Evolutionary conservation across 768 basidiomycete species (phyloP).

Genomic region (Daedaleopsis sinensis): DNA sequence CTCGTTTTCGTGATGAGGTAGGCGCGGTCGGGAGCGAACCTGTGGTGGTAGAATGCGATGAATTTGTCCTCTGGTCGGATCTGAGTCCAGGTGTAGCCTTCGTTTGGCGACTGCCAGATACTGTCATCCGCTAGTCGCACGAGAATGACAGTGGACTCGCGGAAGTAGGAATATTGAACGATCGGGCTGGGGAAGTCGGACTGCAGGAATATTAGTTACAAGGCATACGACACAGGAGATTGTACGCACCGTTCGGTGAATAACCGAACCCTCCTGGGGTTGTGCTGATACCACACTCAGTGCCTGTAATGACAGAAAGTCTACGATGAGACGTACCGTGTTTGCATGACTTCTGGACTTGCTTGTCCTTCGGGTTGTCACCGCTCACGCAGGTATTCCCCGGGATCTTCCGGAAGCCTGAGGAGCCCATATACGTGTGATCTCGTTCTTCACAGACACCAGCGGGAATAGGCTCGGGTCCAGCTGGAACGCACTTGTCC

Average conservation of each 20-base stretch:
- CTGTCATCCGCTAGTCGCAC: constrained; percentile 75
- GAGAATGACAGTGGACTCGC: constrained; percentile 77
- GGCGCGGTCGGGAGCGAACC: constrained; percentile 76
- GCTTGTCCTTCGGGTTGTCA: constrained; percentile 61
- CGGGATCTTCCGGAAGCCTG: constrained; percentile 90
- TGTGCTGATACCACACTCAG: constrained; percentile 51
- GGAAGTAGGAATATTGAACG: constrained; percentile 84
- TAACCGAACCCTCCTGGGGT: constrained; percentile 76
- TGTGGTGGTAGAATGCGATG: constrained; percentile 87
- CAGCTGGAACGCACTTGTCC: constrained; percentile 77
- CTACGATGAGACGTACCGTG: constrained; percentile 48
- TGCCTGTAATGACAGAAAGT: neutral
- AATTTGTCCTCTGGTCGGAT: constrained; percentile 63
- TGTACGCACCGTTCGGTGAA: constrained; percentile 65
- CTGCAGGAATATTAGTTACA: constrained; percentile 39
- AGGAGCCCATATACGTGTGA: constrained; percentile 81
- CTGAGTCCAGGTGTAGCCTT: constrained; percentile 90
- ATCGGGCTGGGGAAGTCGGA: constrained; percentile 68
- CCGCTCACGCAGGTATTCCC: constrained; percentile 86
- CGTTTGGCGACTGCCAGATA: constrained; percentile 94
- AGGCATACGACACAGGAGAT: neutral
- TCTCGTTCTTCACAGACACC: constrained; percentile 65
- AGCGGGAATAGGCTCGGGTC: constrained; percentile 85
- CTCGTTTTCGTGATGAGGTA: constrained; percentile 80
- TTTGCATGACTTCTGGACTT: constrained; percentile 74